Conservation (phyloP, 805 yeast genomes). For the Kazachstania martiniae region DNA sequence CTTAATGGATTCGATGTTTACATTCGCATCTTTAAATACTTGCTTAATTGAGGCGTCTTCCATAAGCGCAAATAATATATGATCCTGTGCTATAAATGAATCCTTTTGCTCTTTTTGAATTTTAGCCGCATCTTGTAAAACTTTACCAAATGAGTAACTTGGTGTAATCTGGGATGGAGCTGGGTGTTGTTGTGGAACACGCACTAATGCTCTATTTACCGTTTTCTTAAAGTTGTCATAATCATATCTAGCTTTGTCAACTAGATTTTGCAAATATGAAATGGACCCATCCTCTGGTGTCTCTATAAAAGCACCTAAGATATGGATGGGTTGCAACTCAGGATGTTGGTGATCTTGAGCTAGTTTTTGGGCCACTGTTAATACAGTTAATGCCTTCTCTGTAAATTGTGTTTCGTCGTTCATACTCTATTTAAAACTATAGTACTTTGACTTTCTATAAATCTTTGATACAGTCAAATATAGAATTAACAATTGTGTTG, state of each 20-base stretch:
- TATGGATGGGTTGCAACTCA: constrained; percentile 77
- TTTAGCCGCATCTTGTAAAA: constrained; percentile 63
- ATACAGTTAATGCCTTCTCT: constrained; percentile 78
- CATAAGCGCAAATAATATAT: constrained; percentile 70
- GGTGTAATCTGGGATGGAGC: constrained; percentile 77
- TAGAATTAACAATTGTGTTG: background rate
- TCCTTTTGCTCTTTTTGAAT: constrained; percentile 84
- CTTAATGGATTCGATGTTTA: constrained; percentile 62
- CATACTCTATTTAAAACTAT: no score
- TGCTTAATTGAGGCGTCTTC: constrained; percentile 65
- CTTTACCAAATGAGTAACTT: constrained; percentile 63
- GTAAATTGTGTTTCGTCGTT: constrained; percentile 66
- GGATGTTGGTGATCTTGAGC: constrained; percentile 80
- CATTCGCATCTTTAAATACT: constrained; percentile 58
- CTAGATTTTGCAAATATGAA: constrained; percentile 66
- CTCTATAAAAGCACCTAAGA: constrained; percentile 82
- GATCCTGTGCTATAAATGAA: constrained; percentile 88
- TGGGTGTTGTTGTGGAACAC: constrained; percentile 81
- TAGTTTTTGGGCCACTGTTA: constrained; percentile 68
- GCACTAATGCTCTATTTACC: constrained; percentile 71
- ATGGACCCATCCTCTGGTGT: constrained; percentile 42
- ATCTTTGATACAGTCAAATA: background rate
- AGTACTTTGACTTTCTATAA: background rate
- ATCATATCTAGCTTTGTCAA: constrained; percentile 82
- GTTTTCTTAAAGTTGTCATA: constrained; percentile 70